Evolutionary conservation across 139 green algal genomes (phyloP).

Genomic region (Limnomonas spitsbergensis): DNA sequence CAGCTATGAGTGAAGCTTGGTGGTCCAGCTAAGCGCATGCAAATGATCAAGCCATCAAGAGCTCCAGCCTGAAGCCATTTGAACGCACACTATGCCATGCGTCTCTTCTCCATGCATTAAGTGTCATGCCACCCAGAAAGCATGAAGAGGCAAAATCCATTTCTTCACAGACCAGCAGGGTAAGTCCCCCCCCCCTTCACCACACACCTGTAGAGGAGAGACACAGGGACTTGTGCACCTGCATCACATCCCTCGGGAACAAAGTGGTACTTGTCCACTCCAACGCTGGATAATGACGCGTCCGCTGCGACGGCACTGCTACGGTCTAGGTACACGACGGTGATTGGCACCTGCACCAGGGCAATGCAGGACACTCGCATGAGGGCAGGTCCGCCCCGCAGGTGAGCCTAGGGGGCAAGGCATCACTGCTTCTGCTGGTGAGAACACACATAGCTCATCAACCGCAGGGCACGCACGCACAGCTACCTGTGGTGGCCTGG

Average conservation of each 20-base stretch:
- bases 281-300: slow-evolving; percentile 6
- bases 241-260: slow-evolving; percentile 26
- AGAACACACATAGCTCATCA: not conserved
- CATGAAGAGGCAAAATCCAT: too few species aligned
- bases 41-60: too few species aligned
- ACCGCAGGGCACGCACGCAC: not conserved
- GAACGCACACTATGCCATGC: too few species aligned
- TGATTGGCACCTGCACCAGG: slow-evolving; percentile 60
- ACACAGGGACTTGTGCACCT: not conserved
- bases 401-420: not conserved
- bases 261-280: slow-evolving; percentile 34
- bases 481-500: not conserved
- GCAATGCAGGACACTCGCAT: not conserved
- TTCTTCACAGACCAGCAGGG: too few species aligned
- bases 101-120: too few species aligned
- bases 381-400: too few species aligned
- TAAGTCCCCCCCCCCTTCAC: not conserved
- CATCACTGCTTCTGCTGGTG: not conserved
- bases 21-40: not conserved
- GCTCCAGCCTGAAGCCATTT: too few species aligned
- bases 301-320: slow-evolving; percentile 2
- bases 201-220: slow-evolving; percentile 21
- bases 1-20: not conserved
- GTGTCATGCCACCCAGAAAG: too few species aligned
- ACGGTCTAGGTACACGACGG: slow-evolving; percentile 73